A percentile compares a stretch with the other conserved stretches of the same genome.
phyloP scores from a whole-genome alignment of 1,284 basidiomycete species.

The Hypsizygus ulmarius region DNA sequence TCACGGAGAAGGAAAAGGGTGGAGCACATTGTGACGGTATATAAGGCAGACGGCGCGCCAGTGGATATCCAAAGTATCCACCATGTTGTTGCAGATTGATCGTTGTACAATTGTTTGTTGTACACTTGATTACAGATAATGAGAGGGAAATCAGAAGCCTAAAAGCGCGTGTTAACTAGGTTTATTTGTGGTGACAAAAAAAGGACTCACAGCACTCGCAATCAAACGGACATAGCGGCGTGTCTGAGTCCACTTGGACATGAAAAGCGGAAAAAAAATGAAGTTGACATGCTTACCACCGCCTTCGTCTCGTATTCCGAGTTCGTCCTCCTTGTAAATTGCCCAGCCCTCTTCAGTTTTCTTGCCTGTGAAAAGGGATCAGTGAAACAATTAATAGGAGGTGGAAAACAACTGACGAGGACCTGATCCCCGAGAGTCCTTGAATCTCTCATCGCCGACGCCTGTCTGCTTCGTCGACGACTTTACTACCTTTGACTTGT shows the following conservation, averaged over 20 bases:
- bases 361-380: constrained; percentile 48
- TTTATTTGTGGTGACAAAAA: background rate
- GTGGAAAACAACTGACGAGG: constrained; percentile 50
- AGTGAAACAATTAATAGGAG: constrained; percentile 7
- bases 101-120: background rate
- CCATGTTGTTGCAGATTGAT: no score
- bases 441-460: constrained; percentile 53
- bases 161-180: background rate
- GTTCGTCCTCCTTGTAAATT: constrained; percentile 86
- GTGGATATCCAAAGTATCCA: no score
- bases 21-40: background rate
- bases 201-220: constrained; percentile 75
- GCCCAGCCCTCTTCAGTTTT: constrained; percentile 83
- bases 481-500: constrained; percentile 21
- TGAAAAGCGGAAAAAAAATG: constrained; percentile 21
- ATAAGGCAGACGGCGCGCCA: no score
- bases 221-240: constrained; percentile 76
- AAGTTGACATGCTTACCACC: constrained; percentile 58
- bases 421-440: constrained; percentile 72
- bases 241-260: constrained; percentile 42
- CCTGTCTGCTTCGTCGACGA: constrained; percentile 19
- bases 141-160: constrained; percentile 23
- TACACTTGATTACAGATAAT: background rate
- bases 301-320: constrained; percentile 69
- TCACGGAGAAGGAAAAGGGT: background rate